Percentiles rank a stretch among this genome's conserved stretches.
These are phyloP conservation scores for Sutorius eximius DNA, from an alignment of 1,284 basidiomycete species.

Conservation along the genomic window DNA sequence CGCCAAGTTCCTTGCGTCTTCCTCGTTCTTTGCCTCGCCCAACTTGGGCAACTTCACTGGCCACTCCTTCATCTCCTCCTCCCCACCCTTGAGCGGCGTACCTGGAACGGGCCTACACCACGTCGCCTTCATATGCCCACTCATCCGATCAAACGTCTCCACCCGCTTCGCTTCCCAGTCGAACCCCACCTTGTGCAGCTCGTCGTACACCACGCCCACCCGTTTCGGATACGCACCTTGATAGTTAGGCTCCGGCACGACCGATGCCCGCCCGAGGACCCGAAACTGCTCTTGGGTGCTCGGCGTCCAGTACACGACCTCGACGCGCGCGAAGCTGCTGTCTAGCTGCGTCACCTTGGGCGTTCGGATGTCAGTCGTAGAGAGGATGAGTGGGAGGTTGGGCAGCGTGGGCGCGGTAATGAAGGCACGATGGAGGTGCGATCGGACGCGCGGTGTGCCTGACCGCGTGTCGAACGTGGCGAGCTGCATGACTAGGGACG, in stretches of 20 bases:
- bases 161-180: constrained; percentile 64
- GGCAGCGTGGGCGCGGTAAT: constrained; percentile 42
- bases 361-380: constrained; percentile 60
- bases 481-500: constrained; percentile 53
- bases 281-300: constrained; percentile 60
- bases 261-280: constrained; percentile 46
- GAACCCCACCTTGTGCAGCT: constrained; percentile 42
- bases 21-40: constrained; percentile 44
- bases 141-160: constrained; percentile 54
- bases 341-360: constrained; percentile 56
- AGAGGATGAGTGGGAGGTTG: constrained; percentile 52
- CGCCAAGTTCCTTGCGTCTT: constrained; percentile 46
- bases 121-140: constrained; percentile 57
- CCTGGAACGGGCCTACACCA: constrained; percentile 67
- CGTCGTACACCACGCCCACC: constrained; percentile 37
- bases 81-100: constrained; percentile 42
- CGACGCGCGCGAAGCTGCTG: constrained; percentile 41
- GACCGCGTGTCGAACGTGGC: constrained; percentile 50
- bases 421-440: constrained; percentile 58
- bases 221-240: constrained; percentile 10
- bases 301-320: constrained; percentile 62
- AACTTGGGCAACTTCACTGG: constrained; percentile 43
- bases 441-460: constrained; percentile 54
- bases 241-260: constrained; percentile 46
- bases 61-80: constrained; percentile 59